Percentiles rank a stretch among this genome's conserved stretches.
Evolutionary conservation across 441 rosid species (phyloP).

Genomic region (Syzygium malaccense): DNA sequence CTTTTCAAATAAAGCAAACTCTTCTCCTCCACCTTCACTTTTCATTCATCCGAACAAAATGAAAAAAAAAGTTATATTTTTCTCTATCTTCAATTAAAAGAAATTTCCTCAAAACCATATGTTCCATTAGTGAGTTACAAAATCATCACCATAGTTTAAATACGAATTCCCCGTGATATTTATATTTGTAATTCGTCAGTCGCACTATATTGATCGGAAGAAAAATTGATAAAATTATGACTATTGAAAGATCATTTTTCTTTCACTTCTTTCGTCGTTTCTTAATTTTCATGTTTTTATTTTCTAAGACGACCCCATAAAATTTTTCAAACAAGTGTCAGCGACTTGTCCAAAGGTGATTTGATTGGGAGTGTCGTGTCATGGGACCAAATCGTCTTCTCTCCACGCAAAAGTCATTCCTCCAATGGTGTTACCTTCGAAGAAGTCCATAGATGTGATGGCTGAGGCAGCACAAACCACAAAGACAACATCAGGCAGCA

Average conservation of each 20-base stretch:
- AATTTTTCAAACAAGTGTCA: not conserved
- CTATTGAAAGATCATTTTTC: not conserved
- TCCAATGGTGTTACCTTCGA: not conserved
- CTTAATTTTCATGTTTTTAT: not conserved
- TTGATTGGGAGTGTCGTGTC: not conserved
- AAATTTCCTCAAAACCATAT: not conserved
- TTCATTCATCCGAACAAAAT: not conserved
- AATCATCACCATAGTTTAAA: not conserved
- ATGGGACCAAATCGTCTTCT: not conserved
- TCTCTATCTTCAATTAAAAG: not conserved
- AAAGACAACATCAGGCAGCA: not conserved
- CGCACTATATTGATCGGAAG: not conserved
- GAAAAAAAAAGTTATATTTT: not conserved
- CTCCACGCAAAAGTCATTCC: not conserved
- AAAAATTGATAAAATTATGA: not conserved
- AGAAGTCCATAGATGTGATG: not conserved
- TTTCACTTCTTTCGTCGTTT: not conserved
- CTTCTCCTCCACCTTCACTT: not conserved
- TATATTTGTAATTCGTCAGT: not conserved
- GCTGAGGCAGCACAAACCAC: not conserved
- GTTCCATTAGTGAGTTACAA: not conserved
- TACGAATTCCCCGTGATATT: not conserved
- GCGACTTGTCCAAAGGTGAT: not conserved
- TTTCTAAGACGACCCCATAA: not conserved
- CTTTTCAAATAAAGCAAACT: not conserved